Percentiles rank a stretch among this genome's conserved stretches.
phyloP scores from a whole-genome alignment of 805 yeast genomes.

The Ogataea kodamae region DNA sequence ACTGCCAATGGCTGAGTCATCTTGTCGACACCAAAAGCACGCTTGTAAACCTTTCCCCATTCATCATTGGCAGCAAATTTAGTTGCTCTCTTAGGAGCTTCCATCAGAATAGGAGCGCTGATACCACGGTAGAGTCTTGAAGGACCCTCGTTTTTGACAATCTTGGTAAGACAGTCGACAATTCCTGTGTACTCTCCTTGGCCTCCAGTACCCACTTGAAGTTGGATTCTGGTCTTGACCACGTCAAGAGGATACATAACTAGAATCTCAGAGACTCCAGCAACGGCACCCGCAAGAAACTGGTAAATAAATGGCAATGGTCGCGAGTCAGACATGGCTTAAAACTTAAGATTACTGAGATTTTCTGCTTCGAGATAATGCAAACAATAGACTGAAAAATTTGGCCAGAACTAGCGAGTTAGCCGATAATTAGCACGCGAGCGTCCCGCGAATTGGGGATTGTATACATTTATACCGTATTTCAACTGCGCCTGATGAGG shows the following conservation, averaged over 20 bases:
- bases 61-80: slow-evolving; percentile 98
- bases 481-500: slow-evolving; percentile 4
- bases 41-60: slow-evolving; percentile 83
- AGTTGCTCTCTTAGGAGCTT: slow-evolving; percentile 98
- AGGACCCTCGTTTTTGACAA: slow-evolving; percentile 81
- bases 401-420: neutral
- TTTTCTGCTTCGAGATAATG: slow-evolving; percentile 2
- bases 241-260: slow-evolving; percentile 97
- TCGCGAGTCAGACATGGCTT: slow-evolving; percentile 18
- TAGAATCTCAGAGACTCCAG: slow-evolving; percentile 94
- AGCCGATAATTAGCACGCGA: neutral
- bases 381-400: slow-evolving; percentile 2
- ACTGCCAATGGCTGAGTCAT: slow-evolving; percentile 83
- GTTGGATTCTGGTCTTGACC: slow-evolving; percentile 93
- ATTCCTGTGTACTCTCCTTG: slow-evolving; percentile 77
- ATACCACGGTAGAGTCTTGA: slow-evolving; percentile 88
- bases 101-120: slow-evolving; percentile 95
- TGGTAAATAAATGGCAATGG: slow-evolving; percentile 91
- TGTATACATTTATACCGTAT: slow-evolving; percentile 1
- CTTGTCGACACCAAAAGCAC: slow-evolving; percentile 59
- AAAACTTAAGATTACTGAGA: neutral
- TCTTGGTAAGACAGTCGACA: slow-evolving; percentile 77
- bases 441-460: no score
- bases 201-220: slow-evolving; percentile 56
- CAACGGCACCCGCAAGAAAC: slow-evolving; percentile 86